Base-by-base conservation (phyloP, 176 grass and related monocot genomes). In the Bothriochloa decipiens region DNA sequence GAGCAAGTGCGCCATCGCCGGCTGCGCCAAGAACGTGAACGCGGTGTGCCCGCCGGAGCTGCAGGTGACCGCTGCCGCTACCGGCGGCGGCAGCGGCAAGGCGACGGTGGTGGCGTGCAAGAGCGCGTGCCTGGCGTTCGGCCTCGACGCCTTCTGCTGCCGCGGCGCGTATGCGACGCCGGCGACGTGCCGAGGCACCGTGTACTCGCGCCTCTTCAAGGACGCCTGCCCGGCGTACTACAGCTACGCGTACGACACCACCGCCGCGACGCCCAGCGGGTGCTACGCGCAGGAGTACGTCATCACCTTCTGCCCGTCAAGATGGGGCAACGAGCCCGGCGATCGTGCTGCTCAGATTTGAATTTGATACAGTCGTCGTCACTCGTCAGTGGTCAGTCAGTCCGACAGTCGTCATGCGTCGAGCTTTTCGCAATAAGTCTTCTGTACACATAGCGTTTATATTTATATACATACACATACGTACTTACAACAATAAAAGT, bases 91-190 rank as follows among this genome's bases (percentile, higher is more conserved):
- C 29, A 32, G 29, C 39, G 23, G 7, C 4, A 43, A 23, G 29
- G 22, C 10, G 37, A 5, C 7, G 82, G 8, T 55, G 35, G 87
- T 98, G 28, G 96, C 89, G 52, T 98, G 96, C 93, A 90, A 84
- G 93, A 98, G 93, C 80, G 93, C 93, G 42, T 98, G 96, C 75
- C 73, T 98, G 70, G 96, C 91, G 14, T 98, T 93, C 89, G 78
- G 78, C 11, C 65, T 88, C 4, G 92, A 98, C 58, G 68, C 87
- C 64, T 95, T 98, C 74, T 98, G 92, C 80, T 93, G 91, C 86
- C 70, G 96, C 78, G 92, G 92, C 74, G 65, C 52, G 11, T 95
- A 98, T 39, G 89, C 89, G 9, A 98, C 84, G 29, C 87, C 95
- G 12, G 91, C 78, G 46, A 80, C 87, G 7, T 98, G 93, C 85